Percentiles rank a stretch among this genome's conserved stretches.
These are phyloP conservation scores for Nakaseomyces uthaithaninus DNA, from an alignment of 1,139 yeast genomes.

Conservation along the genomic window DNA sequence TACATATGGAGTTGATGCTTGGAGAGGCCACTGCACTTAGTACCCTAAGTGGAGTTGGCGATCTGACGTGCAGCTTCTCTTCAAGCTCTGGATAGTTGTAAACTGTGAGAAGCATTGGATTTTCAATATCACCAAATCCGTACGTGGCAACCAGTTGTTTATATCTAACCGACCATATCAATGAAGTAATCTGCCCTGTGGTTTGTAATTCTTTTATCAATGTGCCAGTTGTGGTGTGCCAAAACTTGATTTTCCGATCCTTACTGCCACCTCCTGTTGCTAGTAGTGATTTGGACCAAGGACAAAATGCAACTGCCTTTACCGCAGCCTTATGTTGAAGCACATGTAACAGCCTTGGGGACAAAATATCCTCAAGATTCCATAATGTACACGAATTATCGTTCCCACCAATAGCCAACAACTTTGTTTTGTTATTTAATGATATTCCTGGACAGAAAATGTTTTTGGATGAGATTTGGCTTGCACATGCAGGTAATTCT, in stretches of 20 bases:
- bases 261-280: constrained; percentile 83
- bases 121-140: constrained; percentile 58
- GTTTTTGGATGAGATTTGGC: too few relatives aligned
- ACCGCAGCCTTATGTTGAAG: constrained; percentile 71
- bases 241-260: constrained; percentile 60
- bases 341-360: constrained; percentile 40
- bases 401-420: constrained; percentile 65
- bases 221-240: constrained; percentile 79
- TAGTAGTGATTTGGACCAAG: constrained; percentile 61
- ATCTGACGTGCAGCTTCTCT: constrained; percentile 43
- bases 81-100: constrained; percentile 61
- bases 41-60: constrained; percentile 47
- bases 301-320: constrained; percentile 74
- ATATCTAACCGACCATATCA: constrained; percentile 61
- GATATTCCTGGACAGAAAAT: constrained; percentile 41
- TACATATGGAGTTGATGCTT: constrained; percentile 51
- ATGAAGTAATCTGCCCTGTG: constrained; percentile 67
- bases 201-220: constrained; percentile 48
- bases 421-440: constrained; percentile 40
- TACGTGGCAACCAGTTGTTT: constrained; percentile 69
- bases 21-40: constrained; percentile 63
- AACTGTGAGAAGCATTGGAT: constrained; percentile 43
- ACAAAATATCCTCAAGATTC: constrained; percentile 40
- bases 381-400: constrained; percentile 64
- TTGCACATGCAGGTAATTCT: too few relatives aligned